Base-by-base conservation (phyloP, 345 rosid genomes). In the Melastoma malabathricum region DNA sequence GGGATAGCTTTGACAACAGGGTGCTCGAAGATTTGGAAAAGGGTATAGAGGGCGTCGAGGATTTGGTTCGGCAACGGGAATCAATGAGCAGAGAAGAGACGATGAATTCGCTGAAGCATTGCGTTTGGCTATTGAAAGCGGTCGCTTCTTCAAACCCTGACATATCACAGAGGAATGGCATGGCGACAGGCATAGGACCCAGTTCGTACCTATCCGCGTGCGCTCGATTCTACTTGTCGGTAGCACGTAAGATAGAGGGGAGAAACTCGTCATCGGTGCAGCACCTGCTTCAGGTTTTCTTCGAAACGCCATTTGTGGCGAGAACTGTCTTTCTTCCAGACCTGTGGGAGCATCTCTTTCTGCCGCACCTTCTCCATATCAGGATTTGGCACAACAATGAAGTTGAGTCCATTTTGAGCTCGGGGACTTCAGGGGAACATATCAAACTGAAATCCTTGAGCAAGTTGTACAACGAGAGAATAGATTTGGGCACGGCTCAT, bases 301-400 rank as follows among this genome's bases (percentile, higher is more conserved):
- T 59, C 13, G 79, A 79, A 38, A 63, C 81, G 0, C 83, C 86
- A 1, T 72, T 68, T 51, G 53, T 79, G 14, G 81, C 79, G 0
- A 64, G 89, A 51, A 69, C 81, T 10, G 79, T 70, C 50, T 59
- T 82, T 72, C 75, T 82, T 63, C 76, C 79, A 18, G 83, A 82
- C 69, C 67, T 82, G 10, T 79, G 89, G 89, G 79, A 79, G 46
- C 79, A 79, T 65, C 67, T 79, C 45, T 75, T 79, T 34, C 81
- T 79, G 41, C 89, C 89, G 3, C 89, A 82, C 52, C 77, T 82
- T 46, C 85, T 79, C 38, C 89, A 82, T 50, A 70, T 82, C 6
- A 75, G 72, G 64, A 71, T 82, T 45, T 82, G 89, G 89, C 64
- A 68, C 64, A 74, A 58, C 9, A 51, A 63, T 22, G 83, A 82